Base-by-base conservation (phyloP, 1,284 basidiomycete genomes). In the Mycosarcoma mackinlayi region DNA sequence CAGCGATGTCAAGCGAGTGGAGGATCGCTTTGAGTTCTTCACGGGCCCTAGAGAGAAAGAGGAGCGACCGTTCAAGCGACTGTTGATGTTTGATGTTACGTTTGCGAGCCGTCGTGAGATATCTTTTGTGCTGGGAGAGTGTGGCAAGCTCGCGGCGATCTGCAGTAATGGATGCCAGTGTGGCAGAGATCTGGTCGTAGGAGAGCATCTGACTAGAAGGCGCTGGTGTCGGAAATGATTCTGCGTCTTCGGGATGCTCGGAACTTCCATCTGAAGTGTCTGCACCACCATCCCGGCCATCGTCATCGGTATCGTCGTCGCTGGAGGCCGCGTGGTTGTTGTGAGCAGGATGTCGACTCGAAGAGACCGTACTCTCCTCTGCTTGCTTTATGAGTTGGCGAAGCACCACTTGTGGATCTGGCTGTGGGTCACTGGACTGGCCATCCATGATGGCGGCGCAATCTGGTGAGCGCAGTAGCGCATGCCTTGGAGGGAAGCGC, bases 21-120 rank as follows among this genome's bases (percentile, higher is more conserved):
- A 71, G 62, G 16, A 57, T 46, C 0, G 57, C 46, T n/a, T 61
- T 56, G 57, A 70, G 67, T 35, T 70, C 67, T 8, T 56, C 45
- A 18, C 49, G 48, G 4, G 57, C 50, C 58, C 51, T 59, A n/a
- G 30, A 11, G 9, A 65, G 57, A 1, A 53, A 30, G 6, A 13
- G 24, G 0, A 38, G 35, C 11, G 57, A 52, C 6, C 30, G 19
- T 31, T 48, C n/a, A 18, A 70, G 61, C 10, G 57, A 37, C 3
- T 41, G 61, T 28, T 47, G 44, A 25, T 70, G 61, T 2, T 41
- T 21, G 8, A 30, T 10, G 34, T 65, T 65, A 48, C 52, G 56
- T 31, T 49, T 52, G 9, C 52, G 57, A 18, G 61, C 67, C 3
- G 31, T 37, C 1, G 28, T 13, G 7, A 70, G 35, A 14, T 42